A percentile compares a stretch with the other conserved stretches of the same genome.
These are phyloP conservation scores for Penicillium sumatraense DNA, from an alignment of 2,329 filamentous ascomycete genomes.

Conservation along the genomic window DNA sequence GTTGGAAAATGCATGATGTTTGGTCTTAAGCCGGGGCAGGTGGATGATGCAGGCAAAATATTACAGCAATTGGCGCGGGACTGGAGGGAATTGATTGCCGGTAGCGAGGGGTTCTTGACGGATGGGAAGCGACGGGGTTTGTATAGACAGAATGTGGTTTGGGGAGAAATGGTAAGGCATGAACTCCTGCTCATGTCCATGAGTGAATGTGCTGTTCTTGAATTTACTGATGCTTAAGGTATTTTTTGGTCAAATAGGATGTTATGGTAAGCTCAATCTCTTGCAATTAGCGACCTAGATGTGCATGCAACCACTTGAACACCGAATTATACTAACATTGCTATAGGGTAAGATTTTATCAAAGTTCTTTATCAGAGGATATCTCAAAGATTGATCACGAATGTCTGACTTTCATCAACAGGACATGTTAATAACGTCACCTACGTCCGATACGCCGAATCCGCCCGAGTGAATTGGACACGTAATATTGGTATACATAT, in stretches of 20 bases:
- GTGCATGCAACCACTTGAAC: neutral
- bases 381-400: neutral
- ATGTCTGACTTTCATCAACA: slow-evolving; percentile 36
- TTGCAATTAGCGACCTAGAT: neutral
- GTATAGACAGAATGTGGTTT: slow-evolving; percentile 70
- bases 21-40: slow-evolving; percentile 65
- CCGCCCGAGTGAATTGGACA: slow-evolving; percentile 77
- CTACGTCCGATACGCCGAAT: slow-evolving; percentile 84
- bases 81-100: slow-evolving; percentile 74
- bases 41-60: slow-evolving; percentile 62
- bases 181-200: neutral
- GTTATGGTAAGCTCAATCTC: slow-evolving; percentile 46
- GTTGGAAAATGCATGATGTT: slow-evolving; percentile 78
- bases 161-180: slow-evolving; percentile 79
- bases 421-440: slow-evolving; percentile 86
- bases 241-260: slow-evolving; percentile 39
- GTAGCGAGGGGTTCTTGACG: slow-evolving; percentile 76
- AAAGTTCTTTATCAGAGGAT: neutral
- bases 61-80: slow-evolving; percentile 64
- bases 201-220: neutral
- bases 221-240: slow-evolving; percentile 24
- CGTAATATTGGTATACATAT: slow-evolving; percentile 68
- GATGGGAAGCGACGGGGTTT: slow-evolving; percentile 65
- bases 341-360: slow-evolving; percentile 32
- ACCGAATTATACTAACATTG: slow-evolving; percentile 12